Evolutionary conservation across 1,139 yeast species (phyloP), one percentile per base, ranked within the genome.

Genomic region (Lodderomyces elongisporus): DNA sequence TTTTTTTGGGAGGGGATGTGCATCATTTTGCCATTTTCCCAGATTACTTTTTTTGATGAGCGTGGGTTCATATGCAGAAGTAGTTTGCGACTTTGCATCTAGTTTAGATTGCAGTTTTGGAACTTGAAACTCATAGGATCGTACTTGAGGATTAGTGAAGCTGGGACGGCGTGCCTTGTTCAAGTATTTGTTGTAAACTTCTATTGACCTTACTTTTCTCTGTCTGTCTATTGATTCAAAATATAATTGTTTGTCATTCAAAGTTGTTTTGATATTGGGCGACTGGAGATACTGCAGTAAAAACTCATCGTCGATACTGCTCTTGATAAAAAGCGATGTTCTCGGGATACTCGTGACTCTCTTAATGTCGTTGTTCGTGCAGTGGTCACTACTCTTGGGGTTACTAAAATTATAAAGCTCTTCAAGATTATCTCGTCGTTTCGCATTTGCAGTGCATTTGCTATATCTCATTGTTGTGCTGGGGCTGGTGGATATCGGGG

Each of bases 211-310:
- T 28, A 45, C 38, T 32, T 51, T 51, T 17, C 57, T 47, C 30
- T 52, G 52, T 17, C 44, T 45, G 34, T 51, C 48, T 26, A 56
- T 37, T 12, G 54, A 48, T 14, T 45, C 37, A 40, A 56, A 55
- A 44, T 52, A 56, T 10, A 58, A 41, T 31, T 51, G 52, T 34
- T 54, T 60, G 32, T 48, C 43, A 30, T 43, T 40, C 34, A 45
- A 35, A 21, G 49, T 33, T 8, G 53, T 41, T 20, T 47, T 39
- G 17, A 43, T 37, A 30, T 39, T 39, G n/a, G 49, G 40, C 14
- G 51, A 48, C 35, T 51, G 54, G 38, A 59, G 43, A 39, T 60
- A 60, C 36, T 56, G 58, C 2, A 56, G 44, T 18, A 60, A 43
- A 38, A 56, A 58, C 26, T 24, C 26, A 24, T 31, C 24, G 24